A percentile compares a stretch with the other conserved stretches of the same genome.
phyloP scores from a whole-genome alignment of 768 basidiomycete genomes.

The Pleurotus eryngii region DNA sequence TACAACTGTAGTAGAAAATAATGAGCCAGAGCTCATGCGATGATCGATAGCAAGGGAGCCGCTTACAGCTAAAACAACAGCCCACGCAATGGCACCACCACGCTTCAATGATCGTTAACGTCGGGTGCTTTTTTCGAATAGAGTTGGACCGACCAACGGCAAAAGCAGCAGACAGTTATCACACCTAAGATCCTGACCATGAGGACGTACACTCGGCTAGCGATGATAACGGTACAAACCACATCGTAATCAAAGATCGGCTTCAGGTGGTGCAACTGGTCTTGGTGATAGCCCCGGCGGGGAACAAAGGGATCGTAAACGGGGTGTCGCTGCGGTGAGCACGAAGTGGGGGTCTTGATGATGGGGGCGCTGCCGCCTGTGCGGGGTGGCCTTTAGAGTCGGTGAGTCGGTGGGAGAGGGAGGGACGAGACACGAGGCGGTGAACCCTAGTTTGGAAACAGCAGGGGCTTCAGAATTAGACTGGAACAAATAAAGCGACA shows the following conservation, averaged over 20 bases:
- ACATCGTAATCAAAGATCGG: constrained; percentile 17
- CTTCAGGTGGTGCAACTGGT: background rate
- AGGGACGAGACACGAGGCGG: constrained; percentile 5
- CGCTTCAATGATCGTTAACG: constrained; percentile 40
- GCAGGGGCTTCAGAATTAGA: constrained; percentile 3
- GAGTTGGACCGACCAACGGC: constrained; percentile 52
- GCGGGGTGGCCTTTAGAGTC: constrained; percentile 6
- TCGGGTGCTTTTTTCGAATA: constrained; percentile 22
- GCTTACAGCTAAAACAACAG: constrained; percentile 56
- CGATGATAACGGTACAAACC: constrained; percentile 24
- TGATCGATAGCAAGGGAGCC: constrained; percentile 10
- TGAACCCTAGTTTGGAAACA: background rate
- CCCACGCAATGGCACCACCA: constrained; percentile 72
- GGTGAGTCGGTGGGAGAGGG: background rate
- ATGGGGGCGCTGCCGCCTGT: constrained; percentile 2
- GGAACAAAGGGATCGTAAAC: constrained; percentile 12
- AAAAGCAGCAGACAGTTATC: constrained; percentile 76
- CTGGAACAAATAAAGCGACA: constrained; percentile 2
- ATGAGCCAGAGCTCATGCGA: background rate
- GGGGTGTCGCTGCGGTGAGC: background rate
- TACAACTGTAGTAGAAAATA: constrained; percentile 43
- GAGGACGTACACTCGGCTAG: constrained; percentile 12
- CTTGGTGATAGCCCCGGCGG: background rate
- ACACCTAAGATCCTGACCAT: constrained; percentile 45
- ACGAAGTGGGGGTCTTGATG: background rate